Evolutionary conservation across 2,329 filamentous ascomycete genomes (phyloP).

Genomic region (Didymella arachidicola): DNA sequence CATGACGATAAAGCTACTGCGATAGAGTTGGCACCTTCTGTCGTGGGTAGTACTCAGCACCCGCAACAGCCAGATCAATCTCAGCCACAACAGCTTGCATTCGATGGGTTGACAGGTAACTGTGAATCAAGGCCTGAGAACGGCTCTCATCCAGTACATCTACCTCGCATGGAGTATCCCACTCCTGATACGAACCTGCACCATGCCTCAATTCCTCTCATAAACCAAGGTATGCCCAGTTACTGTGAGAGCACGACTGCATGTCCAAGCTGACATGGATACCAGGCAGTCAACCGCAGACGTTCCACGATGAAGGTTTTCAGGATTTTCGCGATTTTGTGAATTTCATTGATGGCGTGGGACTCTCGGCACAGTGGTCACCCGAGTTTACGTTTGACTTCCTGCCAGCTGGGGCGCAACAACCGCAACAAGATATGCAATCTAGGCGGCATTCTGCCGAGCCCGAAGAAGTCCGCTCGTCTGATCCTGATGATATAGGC

Average conservation of each 20-base stretch:
- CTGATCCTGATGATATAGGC: constrained; percentile 39
- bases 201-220: constrained; percentile 25
- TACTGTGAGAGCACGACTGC: background rate
- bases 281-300: constrained; percentile 10
- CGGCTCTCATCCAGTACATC: constrained; percentile 4
- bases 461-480: constrained; percentile 24
- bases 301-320: constrained; percentile 36
- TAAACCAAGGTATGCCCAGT: constrained; percentile 22
- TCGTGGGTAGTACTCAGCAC: constrained; percentile 7
- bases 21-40: constrained; percentile 16
- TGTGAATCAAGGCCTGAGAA: background rate
- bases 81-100: background rate
- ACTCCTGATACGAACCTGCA: constrained; percentile 21
- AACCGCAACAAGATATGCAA: constrained; percentile 20
- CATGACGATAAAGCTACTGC: constrained; percentile 24
- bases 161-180: constrained; percentile 24
- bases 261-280: background rate
- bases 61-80: constrained; percentile 1
- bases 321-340: constrained; percentile 45
- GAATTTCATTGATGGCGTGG: constrained; percentile 46
- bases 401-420: constrained; percentile 30
- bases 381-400: constrained; percentile 44
- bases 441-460: constrained; percentile 32
- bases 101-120: constrained; percentile 4
- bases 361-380: constrained; percentile 42